These are phyloP conservation scores for Brassica nigra DNA, from an alignment of 345 rosid species.

Conservation along the genomic window DNA sequence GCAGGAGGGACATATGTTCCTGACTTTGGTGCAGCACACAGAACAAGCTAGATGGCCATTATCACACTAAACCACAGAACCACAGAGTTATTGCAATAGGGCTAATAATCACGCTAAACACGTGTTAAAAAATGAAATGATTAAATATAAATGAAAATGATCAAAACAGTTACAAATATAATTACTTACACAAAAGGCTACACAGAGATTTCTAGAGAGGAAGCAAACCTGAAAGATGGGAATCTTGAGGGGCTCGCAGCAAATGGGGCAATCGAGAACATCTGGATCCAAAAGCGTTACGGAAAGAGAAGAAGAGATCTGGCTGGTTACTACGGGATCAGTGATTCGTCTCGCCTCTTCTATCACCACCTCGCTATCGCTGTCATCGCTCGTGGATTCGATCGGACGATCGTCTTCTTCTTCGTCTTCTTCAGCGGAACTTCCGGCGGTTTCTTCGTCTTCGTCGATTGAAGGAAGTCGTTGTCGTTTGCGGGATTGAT, in stretches of 20 bases:
- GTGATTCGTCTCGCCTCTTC: background rate
- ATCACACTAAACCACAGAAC: conserved; percentile 49
- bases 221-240: conserved; percentile 37
- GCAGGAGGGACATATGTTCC: conserved; percentile 57
- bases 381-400: conserved; percentile 23
- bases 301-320: conserved; percentile 14
- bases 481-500: conserved; percentile 25
- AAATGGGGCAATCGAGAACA: conserved; percentile 40
- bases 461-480: conserved; percentile 37
- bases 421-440: conserved; percentile 32
- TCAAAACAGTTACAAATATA: too few relatives aligned
- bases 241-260: conserved; percentile 31
- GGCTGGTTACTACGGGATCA: background rate
- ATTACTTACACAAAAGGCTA: too few relatives aligned
- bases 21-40: conserved; percentile 51
- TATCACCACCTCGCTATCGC: background rate
- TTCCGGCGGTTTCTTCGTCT: conserved; percentile 30
- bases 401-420: background rate
- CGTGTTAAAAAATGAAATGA: too few relatives aligned
- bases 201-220: background rate
- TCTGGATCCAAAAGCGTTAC: conserved; percentile 35
- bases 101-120: too few relatives aligned
- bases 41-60: conserved; percentile 70
- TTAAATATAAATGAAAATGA: too few relatives aligned
- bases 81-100: background rate